Percentiles rank a stretch among this genome's conserved stretches.
These are phyloP conservation scores for Trametes hirsuta DNA, from an alignment of 1,284 basidiomycete genomes.

Conservation along the genomic window DNA sequence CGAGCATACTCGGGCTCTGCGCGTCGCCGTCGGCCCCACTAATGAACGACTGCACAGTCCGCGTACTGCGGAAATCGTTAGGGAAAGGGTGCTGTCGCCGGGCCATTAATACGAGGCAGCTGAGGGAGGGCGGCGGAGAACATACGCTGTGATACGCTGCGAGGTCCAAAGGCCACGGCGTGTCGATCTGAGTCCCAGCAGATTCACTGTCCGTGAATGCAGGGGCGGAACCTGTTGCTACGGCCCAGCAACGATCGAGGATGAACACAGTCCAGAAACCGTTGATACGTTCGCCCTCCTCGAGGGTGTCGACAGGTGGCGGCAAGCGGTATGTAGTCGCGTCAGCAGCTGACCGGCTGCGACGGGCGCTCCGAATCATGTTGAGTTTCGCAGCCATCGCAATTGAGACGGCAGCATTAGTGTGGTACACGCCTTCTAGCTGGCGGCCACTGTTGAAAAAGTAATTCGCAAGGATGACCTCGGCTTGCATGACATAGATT, in stretches of 20 bases:
- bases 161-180: constrained; percentile 46
- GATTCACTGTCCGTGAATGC: constrained; percentile 36
- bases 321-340: constrained; percentile 30
- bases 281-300: constrained; percentile 49
- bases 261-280: constrained; percentile 51
- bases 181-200: constrained; percentile 39
- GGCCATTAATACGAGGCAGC: neutral
- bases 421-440: constrained; percentile 48
- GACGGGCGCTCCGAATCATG: constrained; percentile 35
- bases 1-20: constrained; percentile 31
- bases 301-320: constrained; percentile 39
- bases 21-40: constrained; percentile 28
- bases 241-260: constrained; percentile 46
- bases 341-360: constrained; percentile 17
- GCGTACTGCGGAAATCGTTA: constrained; percentile 26
- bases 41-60: constrained; percentile 38
- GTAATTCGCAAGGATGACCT: constrained; percentile 49
- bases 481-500: constrained; percentile 48
- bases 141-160: constrained; percentile 35
- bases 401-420: constrained; percentile 45
- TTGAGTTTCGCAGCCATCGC: constrained; percentile 43
- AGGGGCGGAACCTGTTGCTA: constrained; percentile 40
- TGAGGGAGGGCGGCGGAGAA: neutral
- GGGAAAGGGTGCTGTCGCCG: constrained; percentile 26
- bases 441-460: constrained; percentile 44